Percentiles rank a stretch among this genome's conserved stretches.
These are phyloP conservation scores for Pichia insulana DNA, from an alignment of 805 yeast species.

Conservation along the genomic window DNA sequence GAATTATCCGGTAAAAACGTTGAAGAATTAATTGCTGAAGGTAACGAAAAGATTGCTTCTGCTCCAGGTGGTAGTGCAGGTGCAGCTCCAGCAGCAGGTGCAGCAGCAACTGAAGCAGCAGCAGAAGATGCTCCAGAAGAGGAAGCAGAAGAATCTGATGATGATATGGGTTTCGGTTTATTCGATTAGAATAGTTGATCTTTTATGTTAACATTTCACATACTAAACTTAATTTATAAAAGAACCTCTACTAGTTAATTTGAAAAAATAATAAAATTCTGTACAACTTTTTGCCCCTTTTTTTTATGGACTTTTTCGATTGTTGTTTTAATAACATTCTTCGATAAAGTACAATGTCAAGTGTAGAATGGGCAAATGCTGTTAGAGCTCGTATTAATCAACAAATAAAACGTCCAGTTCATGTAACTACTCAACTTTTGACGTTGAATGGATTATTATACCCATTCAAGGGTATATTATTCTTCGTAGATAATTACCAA, in stretches of 20 bases:
- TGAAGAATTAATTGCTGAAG: slow-evolving; percentile 69
- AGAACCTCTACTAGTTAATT: slow-evolving; percentile 7
- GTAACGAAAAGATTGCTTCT: slow-evolving; percentile 71
- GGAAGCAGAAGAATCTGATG: slow-evolving; percentile 44
- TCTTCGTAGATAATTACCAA: slow-evolving; percentile 18
- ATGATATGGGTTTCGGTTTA: slow-evolving; percentile 79
- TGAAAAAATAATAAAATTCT: background rate
- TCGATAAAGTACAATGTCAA: background rate
- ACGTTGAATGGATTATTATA: slow-evolving; percentile 14
- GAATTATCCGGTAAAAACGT: slow-evolving; percentile 73
- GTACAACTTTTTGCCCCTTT: background rate
- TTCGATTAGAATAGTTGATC: slow-evolving; percentile 65
- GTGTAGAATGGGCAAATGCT: slow-evolving; percentile 11
- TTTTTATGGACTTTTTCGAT: too few species aligned
- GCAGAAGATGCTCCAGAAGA: slow-evolving; percentile 51
- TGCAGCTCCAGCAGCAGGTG: slow-evolving; percentile 34
- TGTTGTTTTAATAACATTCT: background rate
- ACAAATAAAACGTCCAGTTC: slow-evolving; percentile 20
- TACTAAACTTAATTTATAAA: slow-evolving; percentile 1
- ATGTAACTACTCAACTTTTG: slow-evolving; percentile 12
- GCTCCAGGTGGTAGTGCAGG: slow-evolving; percentile 75
- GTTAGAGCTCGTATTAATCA: slow-evolving; percentile 11
- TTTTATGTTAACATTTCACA: background rate
- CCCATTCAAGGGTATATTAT: slow-evolving; percentile 22
- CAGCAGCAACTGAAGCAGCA: slow-evolving; percentile 46